Evolutionary conservation across 2,329 filamentous ascomycete species (phyloP), one percentile per base, ranked within the genome.

Genomic region (Hypoxylon rubiginosum): DNA sequence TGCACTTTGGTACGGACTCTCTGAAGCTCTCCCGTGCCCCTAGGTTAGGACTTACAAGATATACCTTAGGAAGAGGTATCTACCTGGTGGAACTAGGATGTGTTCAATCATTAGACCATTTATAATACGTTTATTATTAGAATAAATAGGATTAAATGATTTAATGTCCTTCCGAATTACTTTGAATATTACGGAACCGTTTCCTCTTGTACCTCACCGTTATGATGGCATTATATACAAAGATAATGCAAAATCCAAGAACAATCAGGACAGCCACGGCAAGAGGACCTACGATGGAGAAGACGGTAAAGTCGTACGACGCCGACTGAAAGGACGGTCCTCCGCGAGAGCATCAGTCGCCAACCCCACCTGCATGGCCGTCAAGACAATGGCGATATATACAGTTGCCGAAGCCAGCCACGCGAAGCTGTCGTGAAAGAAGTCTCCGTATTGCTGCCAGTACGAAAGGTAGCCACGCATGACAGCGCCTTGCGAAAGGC

Each of bases 321-420:
- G 79, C 82, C 8, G 61, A 55, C 68, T 82, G 79, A 69, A 86
- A 87, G 0, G 69, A 59, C 0, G n/a, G 64, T 78, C 82, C 0
- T 74, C 65, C 0, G 51, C 51, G 1, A 84, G 76, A 24, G 49
- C 48, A 1, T 77, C 65, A 0, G 79, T 82, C 2, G 78, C 76
- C 10, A 85, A 71, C 0, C 81, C 82, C 11, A 85, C 81, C 72
- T 86, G 84, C 81, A 86, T 83, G 0, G 83, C 83, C 2, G 81
- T 81, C 34, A 86, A 74, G 17, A 84, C 75, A 15, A 86, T 68
- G 39, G 78, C 79, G 19, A 84, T 69, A 66, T 82, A 85, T 3
- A 79, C 79, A 2, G 80, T 78, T 1, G 78, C 70, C 8, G 77
- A 73, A 0, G 80, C 74, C 1, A 85, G 66, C 78, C 73, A 80